A percentile compares a stretch with the other conserved stretches of the same genome.
These are phyloP conservation scores for Phlebiopsis flavidoalba DNA, from an alignment of 768 basidiomycete genomes.

Conservation along the genomic window DNA sequence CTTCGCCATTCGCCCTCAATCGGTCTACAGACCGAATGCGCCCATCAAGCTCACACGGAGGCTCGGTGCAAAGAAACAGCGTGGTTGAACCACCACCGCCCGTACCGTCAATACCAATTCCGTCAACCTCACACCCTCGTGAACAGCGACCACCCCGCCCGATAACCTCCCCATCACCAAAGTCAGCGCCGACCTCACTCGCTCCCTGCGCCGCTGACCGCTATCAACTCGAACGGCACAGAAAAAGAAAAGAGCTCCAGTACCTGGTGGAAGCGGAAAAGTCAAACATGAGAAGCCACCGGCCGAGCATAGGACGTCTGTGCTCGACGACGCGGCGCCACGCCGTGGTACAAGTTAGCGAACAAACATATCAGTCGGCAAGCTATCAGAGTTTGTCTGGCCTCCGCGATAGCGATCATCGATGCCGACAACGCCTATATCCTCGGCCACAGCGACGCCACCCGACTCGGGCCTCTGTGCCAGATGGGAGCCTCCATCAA, in stretches of 20 bases:
- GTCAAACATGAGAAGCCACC: constrained; percentile 26
- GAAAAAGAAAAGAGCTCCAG: constrained; percentile 34
- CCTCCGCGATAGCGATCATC: not conserved
- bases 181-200: not conserved
- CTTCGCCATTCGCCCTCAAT: constrained; percentile 23
- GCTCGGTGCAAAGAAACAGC: constrained; percentile 16
- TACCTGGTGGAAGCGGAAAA: constrained; percentile 54
- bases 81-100: constrained; percentile 13
- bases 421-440: not conserved
- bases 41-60: constrained; percentile 8
- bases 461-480: not conserved
- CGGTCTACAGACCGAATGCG: constrained; percentile 16
- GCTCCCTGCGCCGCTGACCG: constrained; percentile 11
- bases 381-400: constrained; percentile 8
- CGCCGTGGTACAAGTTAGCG: constrained; percentile 9
- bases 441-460: constrained; percentile 13
- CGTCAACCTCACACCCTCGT: constrained; percentile 14
- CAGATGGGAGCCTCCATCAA: not conserved
- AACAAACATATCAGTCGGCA: constrained; percentile 3
- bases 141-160: not conserved
- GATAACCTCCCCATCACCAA: not conserved
- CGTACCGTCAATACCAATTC: constrained; percentile 25
- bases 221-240: constrained; percentile 23
- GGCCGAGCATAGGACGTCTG: not conserved
- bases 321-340: constrained; percentile 4